These are phyloP conservation scores for Linnemannia zychae DNA, from an alignment of 192 early-diverging fungal genomes.

Conservation along the genomic window DNA sequence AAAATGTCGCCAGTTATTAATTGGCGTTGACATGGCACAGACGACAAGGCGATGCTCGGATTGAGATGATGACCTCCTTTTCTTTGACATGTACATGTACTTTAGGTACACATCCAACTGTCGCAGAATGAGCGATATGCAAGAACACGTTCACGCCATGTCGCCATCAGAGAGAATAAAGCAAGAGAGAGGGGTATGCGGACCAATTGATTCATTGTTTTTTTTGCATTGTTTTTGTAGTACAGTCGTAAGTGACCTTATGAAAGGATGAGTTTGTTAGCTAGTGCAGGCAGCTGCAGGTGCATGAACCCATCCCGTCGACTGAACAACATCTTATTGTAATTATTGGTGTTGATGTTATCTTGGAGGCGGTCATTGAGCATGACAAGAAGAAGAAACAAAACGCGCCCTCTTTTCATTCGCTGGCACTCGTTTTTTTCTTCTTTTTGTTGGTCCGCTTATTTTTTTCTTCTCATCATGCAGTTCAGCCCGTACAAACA, in stretches of 20 bases:
- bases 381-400: not conserved
- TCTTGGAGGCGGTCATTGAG: not conserved
- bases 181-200: not conserved
- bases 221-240: not conserved
- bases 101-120: not conserved
- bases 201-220: not conserved
- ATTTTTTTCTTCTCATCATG: conserved; percentile 11
- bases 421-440: conserved; percentile 10
- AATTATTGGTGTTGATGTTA: not conserved
- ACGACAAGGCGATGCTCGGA: not conserved
- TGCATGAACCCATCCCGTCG: not conserved
- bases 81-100: not conserved
- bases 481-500: not conserved
- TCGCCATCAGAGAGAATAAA: not conserved
- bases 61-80: not conserved
- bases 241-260: too few relatives aligned
- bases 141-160: conserved; percentile 7
- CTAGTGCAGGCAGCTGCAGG: too few relatives aligned
- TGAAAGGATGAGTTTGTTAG: too few relatives aligned
- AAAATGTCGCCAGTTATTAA: not conserved
- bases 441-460: not conserved
- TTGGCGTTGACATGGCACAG: not conserved
- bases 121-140: not conserved
- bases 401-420: not conserved
- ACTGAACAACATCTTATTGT: not conserved